A percentile compares a stretch with the other conserved stretches of the same genome.
phyloP scores from a whole-genome alignment of 1,284 basidiomycete species.

The Ganoderma sinense region DNA sequence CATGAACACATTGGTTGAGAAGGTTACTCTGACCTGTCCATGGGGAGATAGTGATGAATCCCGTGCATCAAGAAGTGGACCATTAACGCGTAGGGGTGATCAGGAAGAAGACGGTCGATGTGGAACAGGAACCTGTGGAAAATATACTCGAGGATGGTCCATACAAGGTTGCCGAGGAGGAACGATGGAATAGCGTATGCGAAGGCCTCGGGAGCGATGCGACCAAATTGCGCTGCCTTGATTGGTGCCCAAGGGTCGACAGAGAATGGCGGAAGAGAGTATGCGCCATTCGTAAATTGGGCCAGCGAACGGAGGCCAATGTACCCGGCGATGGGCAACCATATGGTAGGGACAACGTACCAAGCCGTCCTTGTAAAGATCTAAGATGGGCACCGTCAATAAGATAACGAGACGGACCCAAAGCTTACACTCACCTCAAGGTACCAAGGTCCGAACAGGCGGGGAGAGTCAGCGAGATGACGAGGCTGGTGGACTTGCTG shows the following conservation, averaged over 20 bases:
- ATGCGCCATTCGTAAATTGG: conserved; percentile 73
- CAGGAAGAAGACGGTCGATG: conserved; percentile 90
- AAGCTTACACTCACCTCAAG: conserved; percentile 71
- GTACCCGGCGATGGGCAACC: conserved; percentile 89
- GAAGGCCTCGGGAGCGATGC: conserved; percentile 55
- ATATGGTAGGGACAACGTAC: conserved; percentile 94
- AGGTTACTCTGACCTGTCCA: conserved; percentile 75
- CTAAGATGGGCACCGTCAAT: conserved; percentile 42
- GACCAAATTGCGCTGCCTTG: conserved; percentile 45
- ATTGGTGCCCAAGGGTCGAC: conserved; percentile 64
- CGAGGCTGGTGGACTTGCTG: conserved; percentile 97
- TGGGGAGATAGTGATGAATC: conserved; percentile 97
- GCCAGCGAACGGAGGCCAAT: conserved; percentile 83
- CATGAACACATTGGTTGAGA: conserved; percentile 3
- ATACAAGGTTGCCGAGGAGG: conserved; percentile 86
- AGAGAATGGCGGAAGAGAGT: conserved; percentile 62
- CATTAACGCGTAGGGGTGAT: conserved; percentile 80
- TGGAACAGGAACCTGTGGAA: conserved; percentile 99
- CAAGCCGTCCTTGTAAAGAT: conserved; percentile 90
- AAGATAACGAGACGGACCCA: too few species aligned
- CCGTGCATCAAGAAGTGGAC: conserved; percentile 96
- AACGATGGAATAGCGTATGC: conserved; percentile 70
- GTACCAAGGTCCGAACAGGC: conserved; percentile 84
- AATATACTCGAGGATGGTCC: conserved; percentile 96
- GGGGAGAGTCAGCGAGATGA: conserved; percentile 87